Conservation (phyloP, 768 basidiomycete species). For the Macrolepiota albuminosa region DNA sequence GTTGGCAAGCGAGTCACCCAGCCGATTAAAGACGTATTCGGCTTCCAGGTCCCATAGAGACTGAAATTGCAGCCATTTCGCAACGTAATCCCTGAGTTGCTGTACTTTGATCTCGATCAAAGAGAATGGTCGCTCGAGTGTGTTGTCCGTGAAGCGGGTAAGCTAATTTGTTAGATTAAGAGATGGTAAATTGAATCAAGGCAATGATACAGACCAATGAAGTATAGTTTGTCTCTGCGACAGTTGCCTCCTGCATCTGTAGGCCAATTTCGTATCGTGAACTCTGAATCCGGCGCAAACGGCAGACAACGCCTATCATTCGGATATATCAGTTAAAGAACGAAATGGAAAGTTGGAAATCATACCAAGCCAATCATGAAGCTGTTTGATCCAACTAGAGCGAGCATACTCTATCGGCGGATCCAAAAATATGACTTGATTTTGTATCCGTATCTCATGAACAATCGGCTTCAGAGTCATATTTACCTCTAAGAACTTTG, state of each 20-base stretch:
- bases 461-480: constrained; percentile 82
- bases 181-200: background rate
- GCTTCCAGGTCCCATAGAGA: constrained; percentile 98
- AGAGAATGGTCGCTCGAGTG: constrained; percentile 75
- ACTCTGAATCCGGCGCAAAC: constrained; percentile 83
- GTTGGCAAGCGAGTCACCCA: constrained; percentile 88
- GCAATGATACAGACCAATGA: constrained; percentile 56
- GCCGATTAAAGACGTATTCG: constrained; percentile 92
- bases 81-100: constrained; percentile 86
- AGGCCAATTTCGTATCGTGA: constrained; percentile 96
- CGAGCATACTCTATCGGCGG: constrained; percentile 96
- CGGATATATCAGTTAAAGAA: background rate
- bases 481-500: constrained; percentile 63
- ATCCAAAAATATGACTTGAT: constrained; percentile 98
- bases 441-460: constrained; percentile 96
- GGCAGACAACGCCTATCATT: constrained; percentile 73
- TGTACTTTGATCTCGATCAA: constrained; percentile 87
- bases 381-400: constrained; percentile 80
- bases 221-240: constrained; percentile 74
- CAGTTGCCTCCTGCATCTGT: constrained; percentile 71
- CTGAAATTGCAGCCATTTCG: constrained; percentile 98
- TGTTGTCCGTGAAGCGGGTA: constrained; percentile 65
- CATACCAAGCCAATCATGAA: constrained; percentile 86
- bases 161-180: constrained; percentile 41
- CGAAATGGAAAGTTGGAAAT: background rate